Evolutionary conservation across 768 basidiomycete species (phyloP), one percentile per base, ranked within the genome.

Genomic region (Leccinum boreale): DNA sequence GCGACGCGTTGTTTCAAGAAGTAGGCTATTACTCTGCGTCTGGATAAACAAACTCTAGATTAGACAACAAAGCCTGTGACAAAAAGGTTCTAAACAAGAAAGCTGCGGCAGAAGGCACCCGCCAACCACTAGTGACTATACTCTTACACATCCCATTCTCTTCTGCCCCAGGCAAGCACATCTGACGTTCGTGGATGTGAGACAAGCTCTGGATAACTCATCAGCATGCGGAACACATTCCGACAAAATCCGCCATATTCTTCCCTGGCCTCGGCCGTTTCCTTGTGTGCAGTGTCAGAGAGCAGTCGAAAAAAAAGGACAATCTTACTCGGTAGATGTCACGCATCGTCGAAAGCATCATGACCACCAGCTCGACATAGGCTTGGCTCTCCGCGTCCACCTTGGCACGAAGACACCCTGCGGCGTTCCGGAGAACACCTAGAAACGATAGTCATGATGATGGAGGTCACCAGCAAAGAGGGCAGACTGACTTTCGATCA

Each of bases 291-390:
- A 56, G 9, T 10, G n/a, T 67, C 51, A 69, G 62, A 21, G 3
- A 21, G 2, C 46, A 39, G 35, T 24, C 36, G 19, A 24, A 11
- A 17, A 17, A 70, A 11, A 23, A 50, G 7, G 67, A 70, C 45
- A 4, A 39, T 42, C 39, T 62, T 62, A 84, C 85, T 67, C 72
- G 66, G 57, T 74, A 72, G 39, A 77, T 77, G 29, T 75, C 74
- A 21, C 80, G 72, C 81, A 88, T 83, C 2, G 78, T 70, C 21
- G 80, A 77, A 28, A 86, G 73, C 71, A 85, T 77, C 35, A 62
- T 72, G 5, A 78, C 72, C 49, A 79, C 71, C 51, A 77, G 72
- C 5, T 77, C 76, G 15, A 78, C 63, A 46, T 77, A 80, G 19
- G 57, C 64, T 55, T 78, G 68, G 62, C 78, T 76, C 58, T 74